Base-by-base conservation (phyloP, 139 green algal genomes). In the Chlamydomonas asymmetrica region DNA sequence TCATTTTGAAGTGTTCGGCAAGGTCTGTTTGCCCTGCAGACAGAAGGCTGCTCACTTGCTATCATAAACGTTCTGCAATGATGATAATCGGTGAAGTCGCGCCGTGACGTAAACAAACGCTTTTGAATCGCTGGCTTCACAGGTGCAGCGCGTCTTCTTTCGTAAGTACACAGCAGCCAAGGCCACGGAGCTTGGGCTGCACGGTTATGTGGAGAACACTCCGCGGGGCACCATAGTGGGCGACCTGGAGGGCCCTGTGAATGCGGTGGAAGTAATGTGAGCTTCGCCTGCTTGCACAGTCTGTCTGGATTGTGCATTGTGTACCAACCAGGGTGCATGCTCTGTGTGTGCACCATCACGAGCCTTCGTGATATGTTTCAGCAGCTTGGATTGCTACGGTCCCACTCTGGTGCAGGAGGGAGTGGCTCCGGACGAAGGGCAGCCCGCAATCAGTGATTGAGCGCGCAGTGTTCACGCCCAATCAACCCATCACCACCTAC, bases 121-220 rank as follows among this genome's bases (percentile, higher is more conserved):
- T n/a, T n/a, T n/a, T n/a, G n/a, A n/a, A n/a, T n/a, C n/a, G n/a
- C 23, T 32, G 8, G 34, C n/a, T 32, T 29, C 57, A 2, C 78
- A 84, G 78, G 79, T 85, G 41, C 78, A 86, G 49, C 29, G 45
- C 0, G 81, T 88, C 20, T 87, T 80, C 35, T 89, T 89, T 37
- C 54, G 83, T 4, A 90, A 89, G 64, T 60, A 83, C 39, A 88
- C 83, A 5, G 27, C 49, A 7, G 49, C 80, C 10, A 61, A 90
- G 40, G 83, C 83, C 3, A 8, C 62, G 8, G n/a, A 31, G 16
- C 67, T 89, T 23, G 82, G 83, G 2, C 61, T 89, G 9, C 45
- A 63, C 16, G 83, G 83, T 16, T 89, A 66, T 66, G 83, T 75
- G 32, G 63, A 71, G 48, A 89, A 89, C 61, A 89, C 83, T 18